Evolutionary conservation across 2,329 filamentous ascomycete genomes (phyloP).

Genomic region (Pseudogymnoascus destructans): DNA sequence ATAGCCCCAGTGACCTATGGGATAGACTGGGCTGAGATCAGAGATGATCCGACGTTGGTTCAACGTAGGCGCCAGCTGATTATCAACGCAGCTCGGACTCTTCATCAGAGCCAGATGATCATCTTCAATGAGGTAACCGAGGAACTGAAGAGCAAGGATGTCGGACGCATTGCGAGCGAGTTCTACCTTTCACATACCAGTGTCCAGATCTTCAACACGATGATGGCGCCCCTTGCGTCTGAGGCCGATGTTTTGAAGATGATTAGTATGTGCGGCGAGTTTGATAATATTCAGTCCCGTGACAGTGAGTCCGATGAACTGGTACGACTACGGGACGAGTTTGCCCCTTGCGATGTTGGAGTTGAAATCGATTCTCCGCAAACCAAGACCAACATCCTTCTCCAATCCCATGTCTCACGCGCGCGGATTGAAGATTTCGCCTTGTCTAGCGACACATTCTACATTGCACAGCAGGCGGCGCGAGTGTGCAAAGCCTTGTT

Average conservation of each 20-base stretch:
- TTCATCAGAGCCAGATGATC: constrained; percentile 96
- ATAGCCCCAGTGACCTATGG: constrained; percentile 84
- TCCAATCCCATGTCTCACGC: constrained; percentile 88
- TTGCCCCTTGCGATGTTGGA: constrained; percentile 65
- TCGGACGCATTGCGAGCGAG: constrained; percentile 92
- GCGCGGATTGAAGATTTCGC: constrained; percentile 87
- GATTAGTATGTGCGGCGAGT: constrained; percentile 96
- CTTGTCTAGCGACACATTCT: constrained; percentile 78
- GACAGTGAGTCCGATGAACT: constrained; percentile 86
- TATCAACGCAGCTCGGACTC: constrained; percentile 71
- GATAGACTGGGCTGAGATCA: constrained; percentile 85
- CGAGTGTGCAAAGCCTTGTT: constrained; percentile 91
- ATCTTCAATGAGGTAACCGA: constrained; percentile 94
- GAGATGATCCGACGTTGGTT: constrained; percentile 77
- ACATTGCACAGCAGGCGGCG: constrained; percentile 89
- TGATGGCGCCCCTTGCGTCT: constrained; percentile 76
- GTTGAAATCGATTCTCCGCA: constrained; percentile 60
- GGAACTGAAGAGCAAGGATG: constrained; percentile 84
- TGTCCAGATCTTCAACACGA: constrained; percentile 88
- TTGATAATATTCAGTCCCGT: constrained; percentile 88
- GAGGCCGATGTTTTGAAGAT: constrained; percentile 91
- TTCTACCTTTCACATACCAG: constrained; percentile 91
- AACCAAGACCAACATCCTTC: constrained; percentile 86
- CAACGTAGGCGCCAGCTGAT: constrained; percentile 74
- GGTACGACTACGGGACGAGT: constrained; percentile 55